Conservation (phyloP, 805 yeast genomes). For the Jamesozyma piceae region DNA sequence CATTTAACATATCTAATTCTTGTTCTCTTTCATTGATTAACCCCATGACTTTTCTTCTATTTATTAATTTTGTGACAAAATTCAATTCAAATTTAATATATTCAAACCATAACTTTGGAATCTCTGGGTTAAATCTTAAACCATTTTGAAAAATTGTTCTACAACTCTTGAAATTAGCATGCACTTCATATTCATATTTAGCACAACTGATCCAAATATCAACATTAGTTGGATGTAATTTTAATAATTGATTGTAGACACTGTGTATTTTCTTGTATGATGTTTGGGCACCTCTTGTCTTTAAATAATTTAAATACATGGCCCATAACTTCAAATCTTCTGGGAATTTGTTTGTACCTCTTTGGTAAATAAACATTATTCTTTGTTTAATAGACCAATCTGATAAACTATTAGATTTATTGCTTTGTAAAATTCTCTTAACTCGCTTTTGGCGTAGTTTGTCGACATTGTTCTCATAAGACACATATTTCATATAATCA, state of each 20-base stretch:
- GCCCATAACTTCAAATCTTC: constrained; percentile 73
- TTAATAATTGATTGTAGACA: constrained; percentile 67
- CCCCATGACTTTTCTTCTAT: constrained; percentile 76
- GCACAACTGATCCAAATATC: constrained; percentile 94
- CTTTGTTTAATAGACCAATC: constrained; percentile 85
- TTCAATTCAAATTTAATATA: constrained; percentile 83
- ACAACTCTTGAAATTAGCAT: constrained; percentile 83
- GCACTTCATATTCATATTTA: constrained; percentile 80
- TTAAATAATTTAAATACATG: constrained; percentile 59
- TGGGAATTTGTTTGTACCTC: constrained; percentile 76
- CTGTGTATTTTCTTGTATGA: constrained; percentile 65
- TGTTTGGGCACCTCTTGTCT: constrained; percentile 40
- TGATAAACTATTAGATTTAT: constrained; percentile 56
- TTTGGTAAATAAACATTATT: constrained; percentile 69
- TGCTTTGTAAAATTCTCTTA: constrained; percentile 47
- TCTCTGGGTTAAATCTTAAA: constrained; percentile 71
- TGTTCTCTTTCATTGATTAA: constrained; percentile 68
- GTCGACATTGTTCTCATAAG: constrained; percentile 73
- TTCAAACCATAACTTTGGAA: constrained; percentile 65
- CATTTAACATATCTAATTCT: constrained; percentile 36
- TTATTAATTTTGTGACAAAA: constrained; percentile 72
- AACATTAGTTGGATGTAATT: constrained; percentile 82
- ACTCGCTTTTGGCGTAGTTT: constrained; percentile 65
- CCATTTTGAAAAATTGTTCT: constrained; percentile 79
- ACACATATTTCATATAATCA: constrained; percentile 72